Base-by-base conservation (phyloP, 129 eudicot species). In the Logfia minima region DNA sequence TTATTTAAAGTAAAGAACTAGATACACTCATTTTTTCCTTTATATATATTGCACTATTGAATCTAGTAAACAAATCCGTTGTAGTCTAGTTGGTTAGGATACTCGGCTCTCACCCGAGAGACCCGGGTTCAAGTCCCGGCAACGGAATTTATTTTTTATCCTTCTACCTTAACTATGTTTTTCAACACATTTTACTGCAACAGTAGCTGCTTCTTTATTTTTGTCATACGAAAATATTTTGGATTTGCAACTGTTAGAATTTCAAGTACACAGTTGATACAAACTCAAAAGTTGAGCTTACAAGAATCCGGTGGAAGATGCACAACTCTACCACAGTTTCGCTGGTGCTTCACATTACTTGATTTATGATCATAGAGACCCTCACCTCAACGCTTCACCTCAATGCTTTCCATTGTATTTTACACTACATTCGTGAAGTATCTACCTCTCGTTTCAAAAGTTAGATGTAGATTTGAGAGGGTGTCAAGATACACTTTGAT, bases 81-180 rank as follows among this genome's bases (percentile, higher is more conserved):
- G 97, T 89, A 92, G 96, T 92, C 98, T 92, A 92, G 96, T 75
- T 92, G 98, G 91, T 89, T 24, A 92, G 98, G 98, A 89, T 92
- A 92, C 85, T 90, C 90, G 96, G 98, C 96, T 92, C 96, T 92
- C 98, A 92, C 96, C 93, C 93, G 93, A 89, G 86, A 89, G 96
- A 87, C 96, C 97, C 92, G 97, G 90, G 96, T 92, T 92, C 96
- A 77, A 92, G 91, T 92, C 93, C 91, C 96, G 96, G 96, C 97
- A 92, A 89, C 92, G 96, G 97, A 92, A 92, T n/a, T 53, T 73
- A 4, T 3, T 55, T n/a, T 55, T 16, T 55, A n/a, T 5, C 0
- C 1, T 53, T 17, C 17, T 53, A 32, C 35, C 6, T n/a, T 56
- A 2, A 7, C 19, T 22, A 0, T 0, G 13, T 6, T 17, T 18